Base-by-base conservation (phyloP, 1,139 yeast genomes). In the Suhomyces coccinellae region DNA sequence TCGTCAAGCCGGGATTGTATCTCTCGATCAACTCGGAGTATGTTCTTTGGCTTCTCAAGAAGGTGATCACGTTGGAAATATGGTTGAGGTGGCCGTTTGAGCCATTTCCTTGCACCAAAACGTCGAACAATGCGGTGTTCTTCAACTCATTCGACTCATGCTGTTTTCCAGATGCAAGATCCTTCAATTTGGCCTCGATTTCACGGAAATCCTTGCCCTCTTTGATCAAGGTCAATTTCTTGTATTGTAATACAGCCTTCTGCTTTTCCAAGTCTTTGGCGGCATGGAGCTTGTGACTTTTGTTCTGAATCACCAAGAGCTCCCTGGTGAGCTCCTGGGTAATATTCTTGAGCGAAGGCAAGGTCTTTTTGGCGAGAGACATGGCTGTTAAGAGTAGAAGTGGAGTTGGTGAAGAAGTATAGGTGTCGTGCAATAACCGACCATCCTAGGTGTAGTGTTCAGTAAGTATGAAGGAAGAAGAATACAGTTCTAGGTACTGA, bases 1-100 rank as follows among this genome's bases (percentile, higher is more conserved):
- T 79, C 33, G 80, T 79, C 51, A 87, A 74, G 1, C 96, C 96
- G 2, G 96, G 93, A 58, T 91, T 89, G 65, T 91, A 91, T 54
- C 96, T 77, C 52, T 87, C 95, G 42, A 91, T 71, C 45, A 93
- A 74, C 52, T 85, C 93, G 49, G 81, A 82, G 66, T 89, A 91
- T 10, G 75, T 80, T 52, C 95, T 75, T 63, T 91, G 98, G 51
- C 85, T 81, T 40, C 73, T 72, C 46, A 91, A 70, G 58, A 82
- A 91, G 3, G 67, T 66, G 17, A 73, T 61, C 11, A 83, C 72
- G 54, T 82, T 84, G 9, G 58, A 49, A 46, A 85, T 71, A 52
- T 80, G 68, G 50, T 61, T 59, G 43, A 55, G 50, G 33, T 55
- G 63, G 13, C 41, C 40, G 22, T 52, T 49, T 22, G 52, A 45